Evolutionary conservation across 257 asterid species (phyloP).

Genomic region (Nicotiana obtusifolia): DNA sequence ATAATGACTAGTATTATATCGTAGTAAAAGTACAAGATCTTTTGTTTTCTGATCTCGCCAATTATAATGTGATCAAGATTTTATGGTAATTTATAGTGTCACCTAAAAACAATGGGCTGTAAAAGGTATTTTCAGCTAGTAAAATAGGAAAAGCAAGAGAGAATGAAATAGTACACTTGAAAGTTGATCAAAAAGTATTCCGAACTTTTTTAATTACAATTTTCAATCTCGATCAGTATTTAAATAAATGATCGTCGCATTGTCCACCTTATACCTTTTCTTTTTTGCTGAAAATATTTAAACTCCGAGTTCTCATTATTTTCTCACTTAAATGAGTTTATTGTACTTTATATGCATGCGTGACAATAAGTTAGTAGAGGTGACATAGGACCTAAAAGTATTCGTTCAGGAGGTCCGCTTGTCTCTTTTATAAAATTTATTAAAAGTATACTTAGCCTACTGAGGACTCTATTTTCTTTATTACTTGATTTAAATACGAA

Average conservation of each 20-base stretch:
- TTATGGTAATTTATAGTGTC: background rate
- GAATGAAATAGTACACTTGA: background rate
- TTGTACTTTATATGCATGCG: constrained; percentile 17
- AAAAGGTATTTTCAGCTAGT: background rate
- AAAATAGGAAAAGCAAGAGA: background rate
- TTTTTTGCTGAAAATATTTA: too few species aligned
- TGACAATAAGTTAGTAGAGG: constrained; percentile 15
- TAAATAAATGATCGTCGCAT: background rate
- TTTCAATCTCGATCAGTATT: background rate
- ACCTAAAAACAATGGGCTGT: background rate
- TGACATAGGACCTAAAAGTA: constrained; percentile 23
- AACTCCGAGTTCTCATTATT: too few species aligned
- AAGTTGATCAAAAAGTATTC: background rate
- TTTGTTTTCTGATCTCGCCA: background rate
- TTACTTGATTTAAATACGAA: background rate
- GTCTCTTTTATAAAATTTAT: constrained; percentile 20
- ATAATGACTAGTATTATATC: background rate
- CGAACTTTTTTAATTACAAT: background rate
- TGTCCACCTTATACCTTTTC: background rate
- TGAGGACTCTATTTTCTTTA: background rate
- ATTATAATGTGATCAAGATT: background rate
- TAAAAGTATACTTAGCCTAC: background rate
- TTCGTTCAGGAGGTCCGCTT: constrained; percentile 29
- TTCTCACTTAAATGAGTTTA: too few species aligned
- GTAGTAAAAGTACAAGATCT: background rate